phyloP scores from a whole-genome alignment of 2,329 filamentous ascomycete genomes.

The Dactylellina drechsleri region DNA sequence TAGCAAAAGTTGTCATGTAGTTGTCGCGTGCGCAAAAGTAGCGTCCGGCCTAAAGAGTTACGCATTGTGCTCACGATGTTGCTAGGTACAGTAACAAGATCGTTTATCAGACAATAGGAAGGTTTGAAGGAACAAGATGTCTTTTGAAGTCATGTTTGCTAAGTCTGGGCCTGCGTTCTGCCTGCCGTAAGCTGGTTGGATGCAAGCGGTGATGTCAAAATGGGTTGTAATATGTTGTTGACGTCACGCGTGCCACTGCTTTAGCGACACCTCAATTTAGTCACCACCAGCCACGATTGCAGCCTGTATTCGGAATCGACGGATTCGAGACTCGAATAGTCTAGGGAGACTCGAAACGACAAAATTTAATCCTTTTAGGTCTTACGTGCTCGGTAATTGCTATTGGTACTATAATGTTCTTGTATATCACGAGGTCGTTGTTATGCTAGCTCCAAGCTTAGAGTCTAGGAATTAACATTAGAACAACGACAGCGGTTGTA shows the following conservation, averaged over 20 bases:
- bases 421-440: too few species aligned
- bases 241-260: conserved; percentile 33
- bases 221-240: conserved; percentile 12
- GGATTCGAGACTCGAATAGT: too few species aligned
- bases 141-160: neutral
- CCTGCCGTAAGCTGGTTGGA: neutral
- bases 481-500: too few species aligned
- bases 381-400: too few species aligned
- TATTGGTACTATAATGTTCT: too few species aligned
- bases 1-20: neutral
- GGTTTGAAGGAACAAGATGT: neutral
- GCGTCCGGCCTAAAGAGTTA: conserved; percentile 28
- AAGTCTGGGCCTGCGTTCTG: neutral
- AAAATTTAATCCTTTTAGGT: too few species aligned
- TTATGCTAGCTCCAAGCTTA: too few species aligned
- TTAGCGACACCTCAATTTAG: neutral
- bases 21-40: conserved; percentile 31
- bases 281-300: neutral
- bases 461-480: too few species aligned
- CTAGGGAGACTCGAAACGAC: too few species aligned
- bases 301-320: too few species aligned
- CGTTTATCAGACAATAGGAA: conserved; percentile 1
- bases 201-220: conserved; percentile 24
- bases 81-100: neutral
- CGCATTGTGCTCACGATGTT: conserved; percentile 24